Base-by-base conservation (phyloP, 345 rosid genomes). In the Gossypium raimondii region DNA sequence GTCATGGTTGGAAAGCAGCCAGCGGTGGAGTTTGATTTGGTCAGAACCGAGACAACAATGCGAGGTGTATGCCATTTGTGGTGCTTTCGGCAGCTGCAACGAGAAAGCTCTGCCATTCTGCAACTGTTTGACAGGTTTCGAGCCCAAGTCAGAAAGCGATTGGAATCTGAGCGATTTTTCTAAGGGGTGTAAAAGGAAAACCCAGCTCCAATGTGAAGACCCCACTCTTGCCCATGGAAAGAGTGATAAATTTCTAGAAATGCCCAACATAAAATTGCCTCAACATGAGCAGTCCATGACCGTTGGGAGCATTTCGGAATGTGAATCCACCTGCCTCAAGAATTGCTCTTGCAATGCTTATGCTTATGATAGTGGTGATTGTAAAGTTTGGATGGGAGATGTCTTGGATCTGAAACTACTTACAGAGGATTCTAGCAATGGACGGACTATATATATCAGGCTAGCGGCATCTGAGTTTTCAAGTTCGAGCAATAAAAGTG, bases 261-360 rank as follows among this genome's bases (percentile, higher is more conserved):
- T 17, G 69, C 2, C 14, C 1, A 50, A 79, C 63, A 73, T 87
- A 79, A 16, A 17, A 22, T 56, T 83, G 71, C 87, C 80, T 17
- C 52, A 69, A 7, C 22, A 70, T 73, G 16, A 81, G 0, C 76
- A 57, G 56, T 50, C 57, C 11, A 38, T 79, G 48, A 50, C 20
- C 3, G 78, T 25, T 6, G 78, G 70, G 8, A 84, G 85, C 71
- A 56, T 47, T 11, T 56, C 38, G 58, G 82, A 74, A 55, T 92
- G 97, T 34, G 79, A 73, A 62, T 72, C 87, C 2, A 53, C 75
- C 45, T 94, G 97, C 73, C 76, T 80, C 67, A 47, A 66, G 55
- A 82, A 83, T 66, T 94, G 97, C 77, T 78, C 88, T 73, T 94
- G 97, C 78, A 51, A 76, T 69, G 97, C 91, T 74, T 94, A 94